A percentile compares a stretch with the other conserved stretches of the same genome.
These are phyloP conservation scores for Camillea tinctor DNA, from an alignment of 2,329 filamentous ascomycete genomes.

Conservation along the genomic window DNA sequence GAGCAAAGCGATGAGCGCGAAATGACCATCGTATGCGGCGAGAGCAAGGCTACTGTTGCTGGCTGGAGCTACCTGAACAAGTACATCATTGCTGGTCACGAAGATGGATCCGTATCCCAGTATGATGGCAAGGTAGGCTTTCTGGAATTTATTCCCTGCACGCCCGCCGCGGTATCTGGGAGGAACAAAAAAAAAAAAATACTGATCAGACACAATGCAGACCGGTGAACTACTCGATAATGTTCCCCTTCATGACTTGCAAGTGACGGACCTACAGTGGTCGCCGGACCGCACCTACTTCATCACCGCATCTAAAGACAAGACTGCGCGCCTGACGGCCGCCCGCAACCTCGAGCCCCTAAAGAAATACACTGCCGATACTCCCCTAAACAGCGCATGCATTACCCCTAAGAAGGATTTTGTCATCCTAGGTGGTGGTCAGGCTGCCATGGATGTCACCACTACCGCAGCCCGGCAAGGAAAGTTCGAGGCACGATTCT, in stretches of 20 bases:
- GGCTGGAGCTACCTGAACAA: slow-evolving; percentile 93
- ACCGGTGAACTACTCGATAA: slow-evolving; percentile 80
- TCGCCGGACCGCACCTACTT: slow-evolving; percentile 92
- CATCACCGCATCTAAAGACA: slow-evolving; percentile 97
- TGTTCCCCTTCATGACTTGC: slow-evolving; percentile 76
- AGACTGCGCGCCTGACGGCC: slow-evolving; percentile 83
- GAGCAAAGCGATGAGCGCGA: slow-evolving; percentile 81
- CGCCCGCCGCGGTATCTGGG: not conserved
- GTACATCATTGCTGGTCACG: slow-evolving; percentile 97
- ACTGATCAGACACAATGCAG: slow-evolving; percentile 37
- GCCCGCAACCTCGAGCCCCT: slow-evolving; percentile 84
- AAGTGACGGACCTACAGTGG: slow-evolving; percentile 95
- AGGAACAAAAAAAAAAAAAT: not conserved
- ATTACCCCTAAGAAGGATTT: slow-evolving; percentile 97
- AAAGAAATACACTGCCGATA: slow-evolving; percentile 91
- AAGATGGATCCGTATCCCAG: slow-evolving; percentile 87
- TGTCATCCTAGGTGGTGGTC: slow-evolving; percentile 95
- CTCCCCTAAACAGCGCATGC: slow-evolving; percentile 90
- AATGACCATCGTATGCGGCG: slow-evolving; percentile 87
- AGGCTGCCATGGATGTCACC: slow-evolving; percentile 98
- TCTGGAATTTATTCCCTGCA: too few relatives aligned
- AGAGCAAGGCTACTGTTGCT: slow-evolving; percentile 95
- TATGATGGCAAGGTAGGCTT: slow-evolving; percentile 80
- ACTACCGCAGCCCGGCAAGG: slow-evolving; percentile 91
- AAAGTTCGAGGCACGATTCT: slow-evolving; percentile 99